Percentiles rank a stretch among this genome's conserved stretches.
phyloP scores from a whole-genome alignment of 139 green algal species.

The Chlorella sp. region DNA sequence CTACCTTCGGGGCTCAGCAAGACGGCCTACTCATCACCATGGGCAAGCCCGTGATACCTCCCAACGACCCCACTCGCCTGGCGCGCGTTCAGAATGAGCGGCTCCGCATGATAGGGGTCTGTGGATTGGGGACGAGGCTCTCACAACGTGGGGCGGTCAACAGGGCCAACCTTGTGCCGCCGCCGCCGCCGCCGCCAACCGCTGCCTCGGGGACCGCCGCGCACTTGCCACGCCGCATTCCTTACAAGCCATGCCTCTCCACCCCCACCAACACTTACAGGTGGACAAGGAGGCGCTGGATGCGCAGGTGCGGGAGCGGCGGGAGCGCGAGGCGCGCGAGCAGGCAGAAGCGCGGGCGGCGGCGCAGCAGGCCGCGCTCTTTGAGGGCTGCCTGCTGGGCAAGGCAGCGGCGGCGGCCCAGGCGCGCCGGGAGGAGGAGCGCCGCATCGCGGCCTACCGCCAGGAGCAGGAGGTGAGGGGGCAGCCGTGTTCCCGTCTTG shows the following conservation, averaged over 20 bases:
- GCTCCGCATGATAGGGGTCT: slow-evolving; percentile 34
- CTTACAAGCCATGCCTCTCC: no score
- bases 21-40: no score
- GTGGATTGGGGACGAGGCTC: background rate
- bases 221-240: no score
- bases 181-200: no score
- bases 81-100: slow-evolving; percentile 36
- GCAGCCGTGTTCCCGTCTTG: no score
- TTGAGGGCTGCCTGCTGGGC: no score
- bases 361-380: background rate
- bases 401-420: background rate
- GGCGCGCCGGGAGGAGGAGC: background rate
- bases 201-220: no score
- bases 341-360: background rate
- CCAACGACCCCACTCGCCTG: slow-evolving; percentile 34
- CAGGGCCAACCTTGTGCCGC: background rate
- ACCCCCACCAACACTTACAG: background rate
- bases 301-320: slow-evolving; percentile 22
- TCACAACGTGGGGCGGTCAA: background rate
- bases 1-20: no score
- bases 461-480: slow-evolving; percentile 9
- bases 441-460: background rate
- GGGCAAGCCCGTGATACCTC: slow-evolving; percentile 29
- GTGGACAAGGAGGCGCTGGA: slow-evolving; percentile 39
- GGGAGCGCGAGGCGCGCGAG: slow-evolving; percentile 22